Percentiles rank a stretch among this genome's conserved stretches.
phyloP scores from a whole-genome alignment of 1,284 basidiomycete genomes.

The Pseudozyma sp. region DNA sequence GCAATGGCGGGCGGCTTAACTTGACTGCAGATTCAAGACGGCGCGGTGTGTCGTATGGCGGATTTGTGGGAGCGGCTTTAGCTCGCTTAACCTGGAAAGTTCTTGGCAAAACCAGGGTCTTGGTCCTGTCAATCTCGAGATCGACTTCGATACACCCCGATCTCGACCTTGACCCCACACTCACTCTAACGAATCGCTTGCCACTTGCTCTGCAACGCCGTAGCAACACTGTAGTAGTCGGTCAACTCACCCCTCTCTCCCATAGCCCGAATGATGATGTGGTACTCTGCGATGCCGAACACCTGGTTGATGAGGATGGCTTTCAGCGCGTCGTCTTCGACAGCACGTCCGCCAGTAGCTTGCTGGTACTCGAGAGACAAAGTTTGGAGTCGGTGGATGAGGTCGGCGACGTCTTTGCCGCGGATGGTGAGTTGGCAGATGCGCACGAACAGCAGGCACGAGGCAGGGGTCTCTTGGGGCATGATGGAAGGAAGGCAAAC shows the following conservation, averaged over 20 bases:
- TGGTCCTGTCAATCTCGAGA: background rate
- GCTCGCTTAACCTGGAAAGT: background rate
- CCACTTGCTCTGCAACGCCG: slow-evolving; percentile 14
- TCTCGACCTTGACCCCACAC: too few relatives aligned
- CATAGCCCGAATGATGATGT: slow-evolving; percentile 16
- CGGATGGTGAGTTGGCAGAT: slow-evolving; percentile 27
- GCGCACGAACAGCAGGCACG: slow-evolving; percentile 32
- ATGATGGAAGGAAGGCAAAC: slow-evolving; percentile 5
- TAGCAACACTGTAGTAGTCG: slow-evolving; percentile 25
- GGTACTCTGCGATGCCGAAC: slow-evolving; percentile 21
- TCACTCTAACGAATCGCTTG: background rate
- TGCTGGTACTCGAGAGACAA: slow-evolving; percentile 28
- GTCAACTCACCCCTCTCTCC: slow-evolving; percentile 8
- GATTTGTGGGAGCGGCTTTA: too few relatives aligned
- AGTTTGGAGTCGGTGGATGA: slow-evolving; percentile 24
- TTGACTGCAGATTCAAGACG: too few relatives aligned
- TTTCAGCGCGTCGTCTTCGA: slow-evolving; percentile 36
- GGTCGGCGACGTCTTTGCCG: slow-evolving; percentile 27
- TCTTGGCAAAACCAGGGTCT: background rate
- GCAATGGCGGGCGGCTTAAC: too few relatives aligned
- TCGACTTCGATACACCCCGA: background rate
- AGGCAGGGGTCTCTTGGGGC: slow-evolving; percentile 21
- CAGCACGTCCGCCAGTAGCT: slow-evolving; percentile 11
- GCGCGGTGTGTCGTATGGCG: too few relatives aligned
- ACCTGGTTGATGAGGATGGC: slow-evolving; percentile 28